Evolutionary conservation across 257 asterid genomes (phyloP).

Genomic region (Leonotis leonurus): DNA sequence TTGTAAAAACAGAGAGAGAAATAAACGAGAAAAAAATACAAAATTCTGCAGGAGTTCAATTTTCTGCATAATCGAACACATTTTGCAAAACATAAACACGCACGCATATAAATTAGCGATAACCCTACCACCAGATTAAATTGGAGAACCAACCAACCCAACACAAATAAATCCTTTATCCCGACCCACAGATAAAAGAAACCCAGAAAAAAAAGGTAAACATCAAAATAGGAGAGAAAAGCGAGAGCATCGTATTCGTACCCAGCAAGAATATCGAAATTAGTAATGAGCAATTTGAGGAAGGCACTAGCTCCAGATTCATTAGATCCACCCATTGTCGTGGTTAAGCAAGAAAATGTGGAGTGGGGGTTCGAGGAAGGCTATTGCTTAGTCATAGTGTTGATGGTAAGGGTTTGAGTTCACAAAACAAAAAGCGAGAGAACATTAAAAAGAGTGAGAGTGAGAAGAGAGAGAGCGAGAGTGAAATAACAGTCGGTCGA

Average conservation of each 20-base stretch:
- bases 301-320: slow-evolving; percentile 36
- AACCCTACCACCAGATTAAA: background rate
- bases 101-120: background rate
- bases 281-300: slow-evolving; percentile 46
- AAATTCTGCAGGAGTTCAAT: background rate
- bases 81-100: background rate
- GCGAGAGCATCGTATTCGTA: slow-evolving; percentile 8
- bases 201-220: background rate
- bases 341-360: background rate
- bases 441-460: background rate
- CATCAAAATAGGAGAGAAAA: background rate
- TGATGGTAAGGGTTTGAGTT: background rate
- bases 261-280: slow-evolving; percentile 85
- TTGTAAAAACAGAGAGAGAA: background rate
- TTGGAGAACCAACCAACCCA: background rate
- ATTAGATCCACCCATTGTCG: slow-evolving; percentile 71
- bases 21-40: background rate
- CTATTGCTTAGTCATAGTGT: no score
- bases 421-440: background rate
- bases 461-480: background rate
- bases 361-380: background rate
- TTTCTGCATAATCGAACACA: background rate
- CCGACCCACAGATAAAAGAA: background rate
- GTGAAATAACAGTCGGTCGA: slow-evolving; percentile 7
- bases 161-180: background rate